Evolutionary conservation across 2,329 filamentous ascomycete species (phyloP).

Genomic region (Colletotrichum salicis): DNA sequence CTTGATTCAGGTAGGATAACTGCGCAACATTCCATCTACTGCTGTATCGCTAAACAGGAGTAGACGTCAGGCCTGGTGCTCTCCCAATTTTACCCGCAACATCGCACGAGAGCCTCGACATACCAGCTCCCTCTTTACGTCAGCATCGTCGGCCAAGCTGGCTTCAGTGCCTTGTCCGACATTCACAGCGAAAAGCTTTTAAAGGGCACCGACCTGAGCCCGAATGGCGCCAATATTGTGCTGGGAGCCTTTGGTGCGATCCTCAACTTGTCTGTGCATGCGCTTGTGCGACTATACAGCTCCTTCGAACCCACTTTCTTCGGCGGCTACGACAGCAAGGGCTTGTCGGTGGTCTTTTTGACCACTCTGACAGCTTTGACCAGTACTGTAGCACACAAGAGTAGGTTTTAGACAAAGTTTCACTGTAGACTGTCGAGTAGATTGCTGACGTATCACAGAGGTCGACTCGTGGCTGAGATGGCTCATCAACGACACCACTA

Average conservation of each 20-base stretch:
- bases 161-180: slow-evolving; percentile 43
- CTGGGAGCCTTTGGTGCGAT: slow-evolving; percentile 43
- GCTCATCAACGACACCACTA: slow-evolving; percentile 43
- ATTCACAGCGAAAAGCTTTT: slow-evolving; percentile 47
- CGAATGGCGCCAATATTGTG: slow-evolving; percentile 45
- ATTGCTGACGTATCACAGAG: slow-evolving; percentile 34
- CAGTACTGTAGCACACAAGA: slow-evolving; percentile 45
- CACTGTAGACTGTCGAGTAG: background rate
- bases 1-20: slow-evolving; percentile 39
- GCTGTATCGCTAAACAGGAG: background rate
- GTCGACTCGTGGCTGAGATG: slow-evolving; percentile 45
- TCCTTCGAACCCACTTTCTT: slow-evolving; percentile 41
- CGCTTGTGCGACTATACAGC: slow-evolving; percentile 38
- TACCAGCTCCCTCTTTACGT: slow-evolving; percentile 44
- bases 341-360: slow-evolving; percentile 43
- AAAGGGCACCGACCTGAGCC: slow-evolving; percentile 41
- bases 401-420: slow-evolving; percentile 30
- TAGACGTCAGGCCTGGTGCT: slow-evolving; percentile 43
- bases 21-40: too few relatives aligned
- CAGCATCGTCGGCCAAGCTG: slow-evolving; percentile 43
- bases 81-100: slow-evolving; percentile 43
- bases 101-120: slow-evolving; percentile 36
- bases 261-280: slow-evolving; percentile 44
- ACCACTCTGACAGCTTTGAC: slow-evolving; percentile 44
- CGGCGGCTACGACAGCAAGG: slow-evolving; percentile 38